Conservation (phyloP, 768 basidiomycete genomes). For the Boletus sp. region DNA sequence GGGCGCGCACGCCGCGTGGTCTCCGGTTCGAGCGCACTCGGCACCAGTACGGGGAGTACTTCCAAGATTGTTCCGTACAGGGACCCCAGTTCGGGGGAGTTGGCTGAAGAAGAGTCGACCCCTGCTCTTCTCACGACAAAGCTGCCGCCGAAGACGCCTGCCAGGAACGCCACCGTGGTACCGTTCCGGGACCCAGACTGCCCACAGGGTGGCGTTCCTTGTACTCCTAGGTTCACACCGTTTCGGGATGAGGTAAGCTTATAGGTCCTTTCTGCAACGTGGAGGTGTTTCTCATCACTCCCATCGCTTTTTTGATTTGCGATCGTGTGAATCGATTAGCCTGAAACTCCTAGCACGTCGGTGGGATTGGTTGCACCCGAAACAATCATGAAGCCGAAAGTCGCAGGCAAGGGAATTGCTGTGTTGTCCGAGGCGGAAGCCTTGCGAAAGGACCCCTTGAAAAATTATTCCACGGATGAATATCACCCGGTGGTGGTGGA, state of each 20-base stretch:
- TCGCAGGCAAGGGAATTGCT: conserved; percentile 39
- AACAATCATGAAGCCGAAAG: conserved; percentile 69
- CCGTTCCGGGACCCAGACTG: conserved; percentile 41
- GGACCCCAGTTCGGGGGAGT: conserved; percentile 53
- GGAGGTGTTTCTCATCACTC: conserved; percentile 3
- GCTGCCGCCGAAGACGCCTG: conserved; percentile 35
- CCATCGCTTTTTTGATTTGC: background rate
- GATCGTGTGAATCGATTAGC: conserved; percentile 15
- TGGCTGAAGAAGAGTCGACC: conserved; percentile 20
- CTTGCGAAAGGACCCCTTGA: conserved; percentile 73
- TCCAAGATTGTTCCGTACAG: conserved; percentile 65
- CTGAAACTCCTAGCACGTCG: conserved; percentile 24
- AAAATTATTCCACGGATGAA: conserved; percentile 56
- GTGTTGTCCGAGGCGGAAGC: conserved; percentile 72
- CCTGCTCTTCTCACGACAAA: conserved; percentile 34
- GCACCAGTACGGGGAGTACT: conserved; percentile 26
- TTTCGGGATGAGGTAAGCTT: conserved; percentile 68
- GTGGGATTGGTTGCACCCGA: conserved; percentile 39
- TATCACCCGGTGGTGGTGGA: conserved; percentile 21
- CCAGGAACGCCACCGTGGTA: conserved; percentile 32
- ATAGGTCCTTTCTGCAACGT: conserved; percentile 5
- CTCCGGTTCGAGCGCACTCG: conserved; percentile 30
- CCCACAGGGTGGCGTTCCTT: conserved; percentile 31
- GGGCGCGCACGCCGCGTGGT: conserved; percentile 55
- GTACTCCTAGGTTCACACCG: conserved; percentile 63